Evolutionary conservation across 805 yeast genomes (phyloP).

Genomic region (Yueomyces sinensis): DNA sequence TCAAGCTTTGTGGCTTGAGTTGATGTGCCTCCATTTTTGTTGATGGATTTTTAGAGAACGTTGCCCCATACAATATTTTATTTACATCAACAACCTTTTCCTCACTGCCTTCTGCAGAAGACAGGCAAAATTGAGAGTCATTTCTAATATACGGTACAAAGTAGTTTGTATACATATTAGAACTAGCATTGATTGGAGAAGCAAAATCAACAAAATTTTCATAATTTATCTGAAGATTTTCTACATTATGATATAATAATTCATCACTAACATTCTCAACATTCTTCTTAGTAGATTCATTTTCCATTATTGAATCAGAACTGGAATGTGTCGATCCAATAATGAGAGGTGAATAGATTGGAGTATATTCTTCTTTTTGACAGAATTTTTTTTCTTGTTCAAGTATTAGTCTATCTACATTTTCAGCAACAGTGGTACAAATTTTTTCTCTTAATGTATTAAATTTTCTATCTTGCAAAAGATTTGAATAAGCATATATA

Average conservation of each 20-base stretch:
- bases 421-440: slow-evolving; percentile 42
- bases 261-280: background rate
- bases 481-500: slow-evolving; percentile 36
- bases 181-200: background rate
- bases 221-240: too few relatives aligned
- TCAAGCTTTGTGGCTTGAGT: background rate
- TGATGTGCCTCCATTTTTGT: background rate
- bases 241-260: background rate
- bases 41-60: background rate
- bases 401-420: slow-evolving; percentile 32
- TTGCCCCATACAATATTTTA: background rate
- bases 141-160: background rate
- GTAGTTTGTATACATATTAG: background rate
- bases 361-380: background rate
- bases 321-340: background rate
- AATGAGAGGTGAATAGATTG: background rate
- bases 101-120: too few relatives aligned
- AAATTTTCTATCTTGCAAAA: slow-evolving; percentile 27
- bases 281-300: background rate
- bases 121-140: background rate
- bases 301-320: background rate
- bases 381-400: slow-evolving; percentile 5
- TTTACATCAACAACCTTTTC: background rate
- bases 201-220: background rate
- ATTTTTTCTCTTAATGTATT: slow-evolving; percentile 45